These are phyloP conservation scores for Coemansia reversa DNA, from an alignment of 192 early-diverging fungal species.

Conservation along the genomic window DNA sequence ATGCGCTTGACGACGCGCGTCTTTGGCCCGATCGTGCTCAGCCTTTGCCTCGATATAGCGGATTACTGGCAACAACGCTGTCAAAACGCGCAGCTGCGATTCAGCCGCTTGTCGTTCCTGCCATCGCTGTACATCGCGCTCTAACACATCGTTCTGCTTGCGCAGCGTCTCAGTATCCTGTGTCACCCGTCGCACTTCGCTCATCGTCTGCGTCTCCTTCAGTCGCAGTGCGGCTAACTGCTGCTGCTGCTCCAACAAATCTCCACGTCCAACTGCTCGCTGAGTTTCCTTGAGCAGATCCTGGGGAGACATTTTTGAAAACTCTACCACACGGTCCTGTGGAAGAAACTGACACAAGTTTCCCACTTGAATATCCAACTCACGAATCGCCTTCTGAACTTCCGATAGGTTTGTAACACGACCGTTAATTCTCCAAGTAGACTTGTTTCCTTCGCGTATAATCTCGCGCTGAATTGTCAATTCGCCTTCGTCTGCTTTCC, in stretches of 20 bases:
- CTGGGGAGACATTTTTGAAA: conserved; percentile 81
- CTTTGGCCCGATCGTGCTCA: conserved; percentile 56
- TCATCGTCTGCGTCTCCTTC: conserved; percentile 54
- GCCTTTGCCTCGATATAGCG: conserved; percentile 62
- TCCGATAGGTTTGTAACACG: conserved; percentile 60
- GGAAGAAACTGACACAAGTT: conserved; percentile 98
- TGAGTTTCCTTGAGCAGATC: conserved; percentile 83
- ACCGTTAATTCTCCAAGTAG: conserved; percentile 81
- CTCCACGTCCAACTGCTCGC: conserved; percentile 69
- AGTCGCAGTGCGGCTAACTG: conserved; percentile 60
- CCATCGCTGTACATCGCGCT: conserved; percentile 75
- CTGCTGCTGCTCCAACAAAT: conserved; percentile 67
- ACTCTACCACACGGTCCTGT: conserved; percentile 91
- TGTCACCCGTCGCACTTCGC: conserved; percentile 54
- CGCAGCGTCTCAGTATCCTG: conserved; percentile 63
- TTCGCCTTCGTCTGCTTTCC: not conserved
- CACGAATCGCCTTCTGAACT: conserved; percentile 60
- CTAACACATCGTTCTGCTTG: conserved; percentile 67
- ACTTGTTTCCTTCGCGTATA: conserved; percentile 63
- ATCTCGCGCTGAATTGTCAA: conserved; percentile 62
- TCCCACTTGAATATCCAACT: conserved; percentile 87
- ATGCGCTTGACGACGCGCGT: conserved; percentile 37
- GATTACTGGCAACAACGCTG: conserved; percentile 62
- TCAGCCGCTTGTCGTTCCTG: conserved; percentile 69
- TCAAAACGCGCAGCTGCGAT: conserved; percentile 60